Conservation (phyloP, 2,329 filamentous ascomycete genomes). For the Cadophora malorum region DNA sequence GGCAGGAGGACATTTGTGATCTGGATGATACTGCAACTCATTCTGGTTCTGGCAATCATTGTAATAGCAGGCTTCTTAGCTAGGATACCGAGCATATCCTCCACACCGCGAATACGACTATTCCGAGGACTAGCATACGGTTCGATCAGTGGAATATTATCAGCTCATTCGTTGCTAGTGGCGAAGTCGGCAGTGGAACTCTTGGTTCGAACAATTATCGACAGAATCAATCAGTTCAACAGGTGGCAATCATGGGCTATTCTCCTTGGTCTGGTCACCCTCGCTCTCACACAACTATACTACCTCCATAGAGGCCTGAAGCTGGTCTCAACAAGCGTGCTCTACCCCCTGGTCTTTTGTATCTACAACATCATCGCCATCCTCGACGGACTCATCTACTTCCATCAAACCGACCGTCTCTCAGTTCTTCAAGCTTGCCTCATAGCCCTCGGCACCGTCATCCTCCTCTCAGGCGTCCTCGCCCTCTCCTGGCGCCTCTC, state of each 20-base stretch:
- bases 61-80: conserved; percentile 64
- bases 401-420: conserved; percentile 84
- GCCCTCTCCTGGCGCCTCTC: conserved; percentile 93
- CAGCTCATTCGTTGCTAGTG: conserved; percentile 89
- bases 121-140: conserved; percentile 87
- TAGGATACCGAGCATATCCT: conserved; percentile 58
- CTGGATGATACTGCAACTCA: conserved; percentile 84
- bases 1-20: conserved; percentile 76
- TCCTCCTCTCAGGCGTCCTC: conserved; percentile 86
- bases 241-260: conserved; percentile 96
- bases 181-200: conserved; percentile 97
- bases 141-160: conserved; percentile 88
- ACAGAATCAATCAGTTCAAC: conserved; percentile 90
- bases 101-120: conserved; percentile 73
- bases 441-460: conserved; percentile 84
- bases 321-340: conserved; percentile 90
- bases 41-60: conserved; percentile 75
- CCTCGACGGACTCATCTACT: conserved; percentile 95
- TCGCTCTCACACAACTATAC: conserved; percentile 91
- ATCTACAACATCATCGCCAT: conserved; percentile 99
- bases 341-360: conserved; percentile 98
- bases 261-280: conserved; percentile 76
- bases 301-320: conserved; percentile 94
- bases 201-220: conserved; percentile 83
- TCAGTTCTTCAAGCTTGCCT: conserved; percentile 77